Base-by-base conservation (phyloP, 2,329 filamentous ascomycete genomes). In the Penicillium sp. region DNA sequence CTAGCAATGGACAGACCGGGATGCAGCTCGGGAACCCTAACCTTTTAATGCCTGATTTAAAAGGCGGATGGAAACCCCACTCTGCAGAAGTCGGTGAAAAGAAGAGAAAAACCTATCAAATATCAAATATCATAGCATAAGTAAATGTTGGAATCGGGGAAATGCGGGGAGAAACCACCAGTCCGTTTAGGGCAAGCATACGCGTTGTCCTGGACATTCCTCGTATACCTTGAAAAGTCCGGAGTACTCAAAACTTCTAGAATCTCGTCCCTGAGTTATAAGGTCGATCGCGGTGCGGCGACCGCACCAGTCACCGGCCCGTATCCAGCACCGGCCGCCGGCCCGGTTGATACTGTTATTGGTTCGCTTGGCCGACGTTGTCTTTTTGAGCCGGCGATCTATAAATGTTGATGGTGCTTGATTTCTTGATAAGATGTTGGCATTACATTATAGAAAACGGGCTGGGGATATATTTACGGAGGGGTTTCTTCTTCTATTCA, bases 271-370 rank as follows among this genome's bases (percentile, higher is more conserved):
- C 61, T 61, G 57, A 53, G 60, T 55, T 56, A 35, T 34, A 39
- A 54, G 49, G 61, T 47, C 63, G 63, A 65, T 64, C 58, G 57
- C 50, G 6, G 26, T 50, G 47, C 22, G 37, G 29, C 32, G 14
- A 40, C 35, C 13, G 0, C 18, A 22, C 63, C 63, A 66, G 65
- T 65, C 35, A 63, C 18, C 18, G 38, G 37, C n/a, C 20, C 46
- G 24, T 20, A 42, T 53, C 24, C 46, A 57, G 22, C 62, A 63
- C 63, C 63, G 63, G 63, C 49, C 10, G 40, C 59, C 62, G 61
- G 61, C 55, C 63, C 62, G 61, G 62, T 62, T 51, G 20, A 5
- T 7, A 1, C 10, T 10, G 4, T 63, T 40, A 66, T 66, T 66
- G 62, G 63, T 13, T 44, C 22, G 38, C 14, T 42, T 45, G 43